These are phyloP conservation scores for Gamarada debralockiae DNA, from an alignment of 495 filamentous ascomycete species.

Conservation along the genomic window DNA sequence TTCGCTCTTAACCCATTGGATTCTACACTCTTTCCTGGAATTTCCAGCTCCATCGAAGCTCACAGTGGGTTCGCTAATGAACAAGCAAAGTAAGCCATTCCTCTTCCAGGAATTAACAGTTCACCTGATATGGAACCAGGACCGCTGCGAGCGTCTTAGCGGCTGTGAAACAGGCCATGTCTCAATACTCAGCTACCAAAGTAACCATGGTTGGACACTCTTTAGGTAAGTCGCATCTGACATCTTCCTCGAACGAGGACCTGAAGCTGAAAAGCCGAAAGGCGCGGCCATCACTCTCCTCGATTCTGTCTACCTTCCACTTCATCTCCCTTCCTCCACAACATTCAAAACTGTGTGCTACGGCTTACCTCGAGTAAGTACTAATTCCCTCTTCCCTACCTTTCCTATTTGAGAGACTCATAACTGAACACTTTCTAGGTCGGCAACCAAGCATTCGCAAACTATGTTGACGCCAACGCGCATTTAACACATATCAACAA, in stretches of 20 bases:
- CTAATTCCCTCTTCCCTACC: too few relatives aligned
- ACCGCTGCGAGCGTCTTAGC: not conserved
- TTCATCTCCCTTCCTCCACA: not conserved
- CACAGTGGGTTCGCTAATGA: not conserved
- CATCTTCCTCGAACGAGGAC: not conserved
- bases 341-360: not conserved
- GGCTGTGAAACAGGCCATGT: not conserved
- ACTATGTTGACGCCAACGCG: not conserved
- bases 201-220: conserved; percentile 1
- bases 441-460: conserved; percentile 3
- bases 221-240: not conserved
- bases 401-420: not conserved
- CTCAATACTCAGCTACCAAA: not conserved
- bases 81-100: not conserved
- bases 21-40: not conserved
- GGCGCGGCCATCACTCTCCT: conserved; percentile 1
- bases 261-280: not conserved
- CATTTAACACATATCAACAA: conserved; percentile 2
- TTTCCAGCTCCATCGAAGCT: not conserved
- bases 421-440: not conserved
- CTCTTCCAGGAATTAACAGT: not conserved
- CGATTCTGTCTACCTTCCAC: conserved; percentile 2
- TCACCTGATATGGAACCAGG: not conserved
- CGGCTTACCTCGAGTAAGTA: not conserved
- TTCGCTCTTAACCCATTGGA: not conserved